Percentiles rank a stretch among this genome's conserved stretches.
phyloP scores from a whole-genome alignment of 768 basidiomycete genomes.

The Suillus alpinus region DNA sequence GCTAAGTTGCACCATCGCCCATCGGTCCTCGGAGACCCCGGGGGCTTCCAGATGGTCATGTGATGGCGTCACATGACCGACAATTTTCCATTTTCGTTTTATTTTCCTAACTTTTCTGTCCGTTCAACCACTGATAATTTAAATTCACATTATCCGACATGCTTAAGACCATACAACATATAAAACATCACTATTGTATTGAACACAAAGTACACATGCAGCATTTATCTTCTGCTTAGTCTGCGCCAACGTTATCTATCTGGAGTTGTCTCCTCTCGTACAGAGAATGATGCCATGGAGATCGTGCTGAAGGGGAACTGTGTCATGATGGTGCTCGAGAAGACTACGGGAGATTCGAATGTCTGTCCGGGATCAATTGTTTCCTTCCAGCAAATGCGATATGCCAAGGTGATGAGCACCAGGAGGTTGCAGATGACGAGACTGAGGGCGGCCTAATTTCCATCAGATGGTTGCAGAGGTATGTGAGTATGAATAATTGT shows the following conservation, averaged over 20 bases:
- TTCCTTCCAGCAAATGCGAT: neutral
- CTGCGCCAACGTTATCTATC: neutral
- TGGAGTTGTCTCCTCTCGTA: too few species aligned
- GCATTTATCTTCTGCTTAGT: neutral
- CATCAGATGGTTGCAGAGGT: neutral
- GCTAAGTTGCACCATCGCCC: too few species aligned
- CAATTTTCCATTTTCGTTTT: too few species aligned
- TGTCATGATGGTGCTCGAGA: neutral
- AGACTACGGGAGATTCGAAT: neutral
- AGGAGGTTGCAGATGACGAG: slow-evolving; percentile 4
- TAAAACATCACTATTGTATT: neutral
- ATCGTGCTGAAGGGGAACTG: neutral
- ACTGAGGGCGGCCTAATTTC: neutral
- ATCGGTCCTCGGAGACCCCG: too few species aligned
- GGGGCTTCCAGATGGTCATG: too few species aligned
- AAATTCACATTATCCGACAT: neutral
- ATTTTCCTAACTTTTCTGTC: too few species aligned
- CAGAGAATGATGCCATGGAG: neutral
- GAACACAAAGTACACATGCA: neutral
- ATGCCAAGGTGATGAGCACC: neutral
- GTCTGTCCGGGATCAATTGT: neutral
- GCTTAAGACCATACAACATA: neutral
- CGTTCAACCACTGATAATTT: too few species aligned
- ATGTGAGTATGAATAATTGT: too few species aligned
- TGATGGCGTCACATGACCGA: too few species aligned